Evolutionary conservation across 2,329 filamentous ascomycete species (phyloP), one percentile per base, ranked within the genome.

Genomic region (Penicillium corylophilum): DNA sequence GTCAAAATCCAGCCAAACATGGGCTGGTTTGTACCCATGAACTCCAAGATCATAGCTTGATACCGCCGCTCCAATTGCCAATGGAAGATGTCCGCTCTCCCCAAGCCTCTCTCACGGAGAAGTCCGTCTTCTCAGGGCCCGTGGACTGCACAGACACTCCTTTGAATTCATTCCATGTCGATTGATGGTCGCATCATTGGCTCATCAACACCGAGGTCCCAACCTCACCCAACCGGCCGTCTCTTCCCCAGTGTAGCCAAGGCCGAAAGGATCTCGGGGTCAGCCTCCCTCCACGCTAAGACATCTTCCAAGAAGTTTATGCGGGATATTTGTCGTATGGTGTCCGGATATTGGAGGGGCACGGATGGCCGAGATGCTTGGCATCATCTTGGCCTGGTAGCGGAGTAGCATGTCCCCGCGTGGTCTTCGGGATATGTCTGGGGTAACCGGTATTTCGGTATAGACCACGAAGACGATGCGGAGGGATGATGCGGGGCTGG

Each of bases 301-400:
- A 36, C 51, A 49, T 48, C 41, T 23, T 26, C 38, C 49, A 52
- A 46, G 43, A 45, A 26, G 20, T 29, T 13, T 16, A 23, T 39
- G 44, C 49, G 51, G 51, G 39, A 51, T 51, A 24, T 48, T 28
- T 22, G 31, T 51, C 48, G 38, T 53, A 54, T 56, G 5, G 31
- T 29, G 38, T 43, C 23, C 33, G 48, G 5, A 26, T n/a, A 57
- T 55, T 55, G 56, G 56, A 48, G 46, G 49, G 44, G 51, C 43
- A 59, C 44, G 47, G 46, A 50, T 47, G 40, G 53, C 48, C 53
- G 39, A 57, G 53, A 45, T 26, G 46, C 62, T 64, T 64, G 61
- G 61, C 62, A 41, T 16, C n/a, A 51, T 50, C 59, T 63, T 64
- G 61, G 62, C 56, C 44, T 40, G 43, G 48, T 23, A 50, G 33